Evolutionary conservation across 1,284 basidiomycete genomes (phyloP).

Genomic region (Austroboletus niveus): DNA sequence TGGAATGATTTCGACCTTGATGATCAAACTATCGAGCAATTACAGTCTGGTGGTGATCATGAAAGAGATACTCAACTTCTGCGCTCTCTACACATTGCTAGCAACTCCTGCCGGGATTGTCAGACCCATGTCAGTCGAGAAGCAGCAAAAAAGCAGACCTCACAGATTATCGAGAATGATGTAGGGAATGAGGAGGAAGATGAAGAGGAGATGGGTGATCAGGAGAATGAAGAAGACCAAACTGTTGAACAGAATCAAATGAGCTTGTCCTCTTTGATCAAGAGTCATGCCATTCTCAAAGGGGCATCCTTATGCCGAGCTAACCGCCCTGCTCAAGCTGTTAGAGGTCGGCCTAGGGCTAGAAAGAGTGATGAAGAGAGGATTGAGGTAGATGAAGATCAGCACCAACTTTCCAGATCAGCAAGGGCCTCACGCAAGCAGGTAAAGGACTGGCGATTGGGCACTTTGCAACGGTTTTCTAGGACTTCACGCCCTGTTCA

Average conservation of each 20-base stretch:
- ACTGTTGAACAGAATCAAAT: background rate
- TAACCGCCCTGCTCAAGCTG: background rate
- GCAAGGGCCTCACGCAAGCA: background rate
- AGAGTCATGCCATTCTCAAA: slow-evolving; percentile 1
- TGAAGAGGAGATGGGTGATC: background rate
- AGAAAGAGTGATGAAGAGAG: background rate
- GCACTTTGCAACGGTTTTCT: background rate
- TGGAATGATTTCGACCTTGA: slow-evolving; percentile 5
- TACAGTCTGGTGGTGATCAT: slow-evolving; percentile 1
- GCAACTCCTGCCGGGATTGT: slow-evolving; percentile 1
- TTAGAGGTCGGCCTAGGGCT: background rate
- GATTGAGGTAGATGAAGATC: too few species aligned
- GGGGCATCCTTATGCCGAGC: background rate
- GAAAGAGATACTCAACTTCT: background rate
- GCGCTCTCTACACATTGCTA: background rate
- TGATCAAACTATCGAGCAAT: background rate
- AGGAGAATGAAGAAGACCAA: background rate
- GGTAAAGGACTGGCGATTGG: slow-evolving; percentile 1
- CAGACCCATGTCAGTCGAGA: background rate
- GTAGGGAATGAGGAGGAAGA: background rate
- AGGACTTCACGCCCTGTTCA: background rate
- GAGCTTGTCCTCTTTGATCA: background rate
- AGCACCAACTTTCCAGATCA: background rate
- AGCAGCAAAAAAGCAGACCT: background rate
- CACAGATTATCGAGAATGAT: too few species aligned